Percentiles rank a stretch among this genome's conserved stretches.
Conservation (phyloP, 208 protist genomes). For the Acanthamoeba rhysodes region DNA sequence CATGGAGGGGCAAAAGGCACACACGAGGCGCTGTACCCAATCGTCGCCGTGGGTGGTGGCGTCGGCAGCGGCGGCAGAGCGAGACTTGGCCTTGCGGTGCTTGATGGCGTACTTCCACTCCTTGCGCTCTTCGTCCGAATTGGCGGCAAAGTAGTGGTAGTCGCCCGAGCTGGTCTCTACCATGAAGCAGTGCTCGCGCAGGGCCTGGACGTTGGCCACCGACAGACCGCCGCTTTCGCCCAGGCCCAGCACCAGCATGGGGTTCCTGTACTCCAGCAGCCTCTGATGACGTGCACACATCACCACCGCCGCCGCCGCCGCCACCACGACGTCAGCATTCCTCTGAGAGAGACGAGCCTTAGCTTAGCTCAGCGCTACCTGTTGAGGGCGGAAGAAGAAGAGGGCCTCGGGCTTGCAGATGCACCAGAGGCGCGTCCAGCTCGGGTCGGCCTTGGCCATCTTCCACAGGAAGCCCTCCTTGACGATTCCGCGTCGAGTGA, state of each 20-base stretch:
- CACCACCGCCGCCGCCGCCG: background rate
- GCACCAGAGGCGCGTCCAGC: background rate
- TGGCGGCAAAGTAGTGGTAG: conserved; percentile 5
- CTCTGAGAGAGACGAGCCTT: background rate
- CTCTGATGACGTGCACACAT: background rate
- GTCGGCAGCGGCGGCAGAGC: background rate
- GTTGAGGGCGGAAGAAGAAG: conserved; percentile 1
- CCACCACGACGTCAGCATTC: background rate
- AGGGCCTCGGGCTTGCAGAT: conserved; percentile 26
- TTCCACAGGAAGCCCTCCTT: conserved; percentile 47
- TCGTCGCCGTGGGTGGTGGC: background rate
- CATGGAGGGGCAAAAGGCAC: background rate
- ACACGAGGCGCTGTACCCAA: background rate
- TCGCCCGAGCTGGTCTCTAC: background rate
- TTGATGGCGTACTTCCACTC: conserved; percentile 56
- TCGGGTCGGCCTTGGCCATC: background rate
- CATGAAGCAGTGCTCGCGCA: conserved; percentile 39
- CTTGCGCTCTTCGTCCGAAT: background rate
- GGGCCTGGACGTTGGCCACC: conserved; percentile 1
- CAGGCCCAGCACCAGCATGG: background rate
- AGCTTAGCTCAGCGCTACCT: background rate
- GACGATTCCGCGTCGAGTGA: background rate
- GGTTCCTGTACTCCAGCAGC: background rate
- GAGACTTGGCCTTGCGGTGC: conserved; percentile 4
- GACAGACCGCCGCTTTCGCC: background rate